Percentiles rank a stretch among this genome's conserved stretches.
phyloP scores from a whole-genome alignment of 192 early-diverging fungal genomes.

The Gorgonomyces haynaldii region DNA sequence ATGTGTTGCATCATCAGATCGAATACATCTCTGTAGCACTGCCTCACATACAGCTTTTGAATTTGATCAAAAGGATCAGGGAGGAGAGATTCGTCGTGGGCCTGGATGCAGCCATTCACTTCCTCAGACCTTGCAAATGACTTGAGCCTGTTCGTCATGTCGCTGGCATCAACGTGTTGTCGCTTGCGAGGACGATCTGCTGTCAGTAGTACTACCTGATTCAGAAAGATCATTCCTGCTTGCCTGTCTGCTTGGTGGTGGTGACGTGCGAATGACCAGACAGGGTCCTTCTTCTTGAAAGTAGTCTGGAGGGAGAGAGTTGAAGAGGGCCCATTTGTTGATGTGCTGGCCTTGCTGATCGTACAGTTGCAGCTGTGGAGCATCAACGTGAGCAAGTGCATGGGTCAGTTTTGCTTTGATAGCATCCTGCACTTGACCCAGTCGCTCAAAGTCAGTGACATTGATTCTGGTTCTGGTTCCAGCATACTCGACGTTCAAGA shows the following conservation, averaged over 20 bases:
- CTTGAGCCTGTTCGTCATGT: slow-evolving; percentile 7
- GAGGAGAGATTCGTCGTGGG: slow-evolving; percentile 1
- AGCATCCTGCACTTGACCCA: slow-evolving; percentile 10
- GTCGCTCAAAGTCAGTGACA: slow-evolving; percentile 7
- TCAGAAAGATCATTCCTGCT: slow-evolving; percentile 2
- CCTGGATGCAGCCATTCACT: slow-evolving; percentile 7
- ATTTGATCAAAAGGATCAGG: slow-evolving; percentile 12
- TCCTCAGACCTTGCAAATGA: slow-evolving; percentile 9
- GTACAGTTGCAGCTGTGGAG: slow-evolving; percentile 1
- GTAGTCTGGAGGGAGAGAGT: no score
- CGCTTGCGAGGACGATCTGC: neutral
- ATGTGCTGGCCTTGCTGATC: slow-evolving; percentile 7
- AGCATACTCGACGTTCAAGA: slow-evolving; percentile 4
- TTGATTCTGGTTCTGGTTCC: slow-evolving; percentile 3
- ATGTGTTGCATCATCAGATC: slow-evolving; percentile 6
- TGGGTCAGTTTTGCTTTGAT: slow-evolving; percentile 1
- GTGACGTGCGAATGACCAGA: neutral
- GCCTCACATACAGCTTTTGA: slow-evolving; percentile 11
- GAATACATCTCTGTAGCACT: slow-evolving; percentile 20
- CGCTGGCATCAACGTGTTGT: neutral
- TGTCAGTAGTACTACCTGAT: neutral
- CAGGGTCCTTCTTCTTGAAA: neutral
- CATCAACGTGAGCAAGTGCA: neutral
- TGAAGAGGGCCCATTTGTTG: neutral
- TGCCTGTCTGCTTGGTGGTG: slow-evolving; percentile 1